Base-by-base conservation (phyloP, 129 eudicot genomes). In the Solidago caesia region DNA sequence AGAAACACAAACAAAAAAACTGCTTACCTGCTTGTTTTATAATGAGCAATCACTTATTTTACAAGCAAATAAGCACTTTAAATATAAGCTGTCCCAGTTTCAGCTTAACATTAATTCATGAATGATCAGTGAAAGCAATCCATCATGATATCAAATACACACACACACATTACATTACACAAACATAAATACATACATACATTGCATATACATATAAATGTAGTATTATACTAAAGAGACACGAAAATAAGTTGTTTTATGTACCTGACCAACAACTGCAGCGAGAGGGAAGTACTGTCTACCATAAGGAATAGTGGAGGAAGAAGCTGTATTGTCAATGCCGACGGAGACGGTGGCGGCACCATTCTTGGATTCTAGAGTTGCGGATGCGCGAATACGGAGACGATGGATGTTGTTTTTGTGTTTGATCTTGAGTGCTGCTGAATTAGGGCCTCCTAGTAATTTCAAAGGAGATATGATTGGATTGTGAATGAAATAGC, bases 241-340 rank as follows among this genome's bases (percentile, higher is more conserved):
- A 0, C 21, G 21, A 21, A 21, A 21, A 21, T 21, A 21, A 21
- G 21, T 21, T 21, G 21, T 21, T 21, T 21, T 21, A 0, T 21
- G 21, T 21, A 91, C 98, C 96, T 94, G 99, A 51, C 99, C 99
- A 69, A 94, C 89, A 43, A 94, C 97, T 46, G 96, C 99, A 58
- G 99, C 99, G 48, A 94, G 81, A n/a, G 99, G 99, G 70, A 94
- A 94, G 67, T 78, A 90, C 76, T 82, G 87, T 48, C 99, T 78
- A 5, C 99, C 99, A 49, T 88, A 88, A 7, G 85, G 41, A 58
- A 43, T 57, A 6, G 56, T 44, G 29, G 67, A 66, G 52, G 70
- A 8, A 6, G 70, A 42, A 48, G 49, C 70, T 48, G 53, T 0
- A 25, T 14, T 71, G 6, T 66, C 67, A 41, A 70, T 73, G 44